Conservation (phyloP, 257 asterid genomes). For the Osmanthus fragrans region DNA sequence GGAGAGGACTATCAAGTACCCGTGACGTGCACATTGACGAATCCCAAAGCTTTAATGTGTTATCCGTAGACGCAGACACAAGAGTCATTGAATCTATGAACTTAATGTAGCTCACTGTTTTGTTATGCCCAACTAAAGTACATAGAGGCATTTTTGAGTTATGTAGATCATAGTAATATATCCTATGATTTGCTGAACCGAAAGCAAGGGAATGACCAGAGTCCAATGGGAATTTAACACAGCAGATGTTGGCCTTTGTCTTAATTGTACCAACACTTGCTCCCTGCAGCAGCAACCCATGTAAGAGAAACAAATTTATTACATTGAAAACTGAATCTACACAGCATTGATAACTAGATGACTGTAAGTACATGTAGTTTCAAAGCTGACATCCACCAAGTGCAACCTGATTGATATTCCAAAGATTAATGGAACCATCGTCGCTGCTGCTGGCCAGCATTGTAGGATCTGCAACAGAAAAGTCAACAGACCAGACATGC, state of each 20-base stretch:
- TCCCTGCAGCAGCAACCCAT: constrained; percentile 84
- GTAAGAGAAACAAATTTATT: constrained; percentile 63
- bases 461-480: constrained; percentile 91
- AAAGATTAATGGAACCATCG: constrained; percentile 95
- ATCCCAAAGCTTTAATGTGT: constrained; percentile 96
- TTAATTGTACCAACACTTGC: constrained; percentile 76
- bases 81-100: constrained; percentile 84
- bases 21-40: constrained; percentile 70
- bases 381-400: constrained; percentile 96
- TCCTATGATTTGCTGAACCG: constrained; percentile 94
- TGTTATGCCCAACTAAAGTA: constrained; percentile 85
- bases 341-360: constrained; percentile 43
- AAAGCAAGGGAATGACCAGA: constrained; percentile 89
- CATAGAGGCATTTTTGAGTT: constrained; percentile 82
- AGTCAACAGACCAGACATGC: constrained; percentile 96
- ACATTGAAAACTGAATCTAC: constrained; percentile 42
- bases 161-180: constrained; percentile 92
- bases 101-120: constrained; percentile 94
- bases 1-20: constrained; percentile 84
- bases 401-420: constrained; percentile 99
- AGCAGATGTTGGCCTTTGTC: constrained; percentile 96
- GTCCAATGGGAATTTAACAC: constrained; percentile 90
- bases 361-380: constrained; percentile 82
- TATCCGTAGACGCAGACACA: constrained; percentile 93
- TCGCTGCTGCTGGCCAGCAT: constrained; percentile 97